A percentile compares a stretch with the other conserved stretches of the same genome.
These are phyloP conservation scores for Cryptococcus neoformans DNA, from an alignment of 1,284 basidiomycete genomes.

Conservation along the genomic window DNA sequence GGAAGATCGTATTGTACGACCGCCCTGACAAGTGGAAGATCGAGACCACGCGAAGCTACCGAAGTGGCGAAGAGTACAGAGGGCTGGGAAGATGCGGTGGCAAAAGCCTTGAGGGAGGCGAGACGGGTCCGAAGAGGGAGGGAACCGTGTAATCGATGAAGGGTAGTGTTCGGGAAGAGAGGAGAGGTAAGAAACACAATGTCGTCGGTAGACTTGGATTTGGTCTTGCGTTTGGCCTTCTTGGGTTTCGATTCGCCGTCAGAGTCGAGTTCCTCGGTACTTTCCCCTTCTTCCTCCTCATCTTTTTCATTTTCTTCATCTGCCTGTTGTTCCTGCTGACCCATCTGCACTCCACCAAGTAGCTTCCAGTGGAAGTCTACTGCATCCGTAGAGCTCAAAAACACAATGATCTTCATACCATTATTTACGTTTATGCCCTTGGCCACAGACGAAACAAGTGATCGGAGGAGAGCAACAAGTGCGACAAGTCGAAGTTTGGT, in stretches of 20 bases:
- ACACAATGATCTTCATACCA: conserved; percentile 74
- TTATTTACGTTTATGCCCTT: conserved; percentile 29
- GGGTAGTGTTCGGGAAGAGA: conserved; percentile 73
- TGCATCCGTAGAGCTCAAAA: conserved; percentile 93
- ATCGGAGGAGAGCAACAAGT: conserved; percentile 77
- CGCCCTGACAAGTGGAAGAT: conserved; percentile 88
- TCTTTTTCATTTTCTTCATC: conserved; percentile 36
- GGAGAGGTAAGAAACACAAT: conserved; percentile 62
- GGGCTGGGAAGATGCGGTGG: conserved; percentile 49
- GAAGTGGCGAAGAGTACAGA: conserved; percentile 92
- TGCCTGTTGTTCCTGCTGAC: conserved; percentile 41
- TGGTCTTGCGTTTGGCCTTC: conserved; percentile 18
- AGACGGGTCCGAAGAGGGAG: conserved; percentile 78
- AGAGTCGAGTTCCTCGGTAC: conserved; percentile 34
- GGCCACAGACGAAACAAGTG: conserved; percentile 58
- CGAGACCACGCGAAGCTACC: conserved; percentile 96
- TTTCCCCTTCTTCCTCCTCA: conserved; percentile 28
- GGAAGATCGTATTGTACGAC: conserved; percentile 97
- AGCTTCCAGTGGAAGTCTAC: conserved; percentile 96
- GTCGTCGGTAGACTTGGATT: conserved; percentile 42
- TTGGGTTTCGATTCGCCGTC: conserved; percentile 20
- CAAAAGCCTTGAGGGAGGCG: conserved; percentile 77
- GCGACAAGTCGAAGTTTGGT: conserved; percentile 91
- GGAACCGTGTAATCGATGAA: conserved; percentile 94
- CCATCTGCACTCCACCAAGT: conserved; percentile 76